Conservation (phyloP, 1,139 yeast genomes). For the Geotrichum citri-aurantii region DNA sequence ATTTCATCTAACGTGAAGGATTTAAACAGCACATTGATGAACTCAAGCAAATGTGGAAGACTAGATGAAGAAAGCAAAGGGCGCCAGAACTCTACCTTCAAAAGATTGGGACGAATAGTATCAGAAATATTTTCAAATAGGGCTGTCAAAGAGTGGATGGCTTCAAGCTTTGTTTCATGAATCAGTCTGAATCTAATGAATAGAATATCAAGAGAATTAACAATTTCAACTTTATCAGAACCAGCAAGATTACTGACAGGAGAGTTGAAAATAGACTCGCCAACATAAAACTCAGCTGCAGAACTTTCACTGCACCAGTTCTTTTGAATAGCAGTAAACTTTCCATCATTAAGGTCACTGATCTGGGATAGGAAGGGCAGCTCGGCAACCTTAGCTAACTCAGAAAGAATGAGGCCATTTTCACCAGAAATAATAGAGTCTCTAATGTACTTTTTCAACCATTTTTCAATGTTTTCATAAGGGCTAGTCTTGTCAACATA, state of each 20-base stretch:
- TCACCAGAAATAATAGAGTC: constrained; percentile 32
- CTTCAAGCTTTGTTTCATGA: constrained; percentile 3
- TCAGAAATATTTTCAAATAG: background rate
- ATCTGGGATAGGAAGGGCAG: constrained; percentile 2
- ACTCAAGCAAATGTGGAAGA: background rate
- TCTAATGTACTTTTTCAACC: constrained; percentile 45
- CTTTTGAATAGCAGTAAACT: constrained; percentile 2
- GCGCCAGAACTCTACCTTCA: constrained; percentile 10
- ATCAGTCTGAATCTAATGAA: constrained; percentile 6
- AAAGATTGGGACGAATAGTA: background rate
- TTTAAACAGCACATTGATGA: background rate
- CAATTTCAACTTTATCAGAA: background rate
- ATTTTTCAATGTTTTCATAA: constrained; percentile 35
- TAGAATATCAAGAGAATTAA: constrained; percentile 4
- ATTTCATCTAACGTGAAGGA: constrained; percentile 1
- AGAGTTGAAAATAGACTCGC: background rate
- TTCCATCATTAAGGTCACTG: background rate
- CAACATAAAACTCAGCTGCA: background rate
- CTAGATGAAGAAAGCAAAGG: background rate
- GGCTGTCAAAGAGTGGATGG: background rate
- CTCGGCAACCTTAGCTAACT: constrained; percentile 11
- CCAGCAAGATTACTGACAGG: background rate
- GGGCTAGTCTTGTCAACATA: constrained; percentile 42
- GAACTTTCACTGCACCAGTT: constrained; percentile 3
- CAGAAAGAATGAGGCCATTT: constrained; percentile 5